Evolutionary conservation across 2,329 filamentous ascomycete genomes (phyloP), one percentile per base, ranked within the genome.

Genomic region (Cordyceps sp.): DNA sequence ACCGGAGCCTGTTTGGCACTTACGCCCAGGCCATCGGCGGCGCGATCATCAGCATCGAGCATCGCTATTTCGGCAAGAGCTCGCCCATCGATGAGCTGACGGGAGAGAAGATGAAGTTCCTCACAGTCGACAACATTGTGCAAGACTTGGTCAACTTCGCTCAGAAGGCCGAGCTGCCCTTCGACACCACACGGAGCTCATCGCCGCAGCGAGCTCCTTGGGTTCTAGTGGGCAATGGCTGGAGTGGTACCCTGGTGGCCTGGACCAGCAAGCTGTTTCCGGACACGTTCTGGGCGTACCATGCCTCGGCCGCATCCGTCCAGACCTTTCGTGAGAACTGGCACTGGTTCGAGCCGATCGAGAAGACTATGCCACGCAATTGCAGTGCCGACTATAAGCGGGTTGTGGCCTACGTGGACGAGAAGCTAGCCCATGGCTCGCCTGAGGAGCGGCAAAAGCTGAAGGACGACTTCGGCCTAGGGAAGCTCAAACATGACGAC

Each of bases 141-240:
- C 78, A 78, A 6, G 83, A 92, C 46, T 68, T 75, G 33, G 74
- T 72, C 10, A 85, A 79, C 51, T 88, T 90, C 52, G 78, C 81
- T 0, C 55, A 70, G 34, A 68, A 85, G 38, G 63, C 83, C 32
- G 60, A 69, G 26, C 82, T 83, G 36, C 60, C 69, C 1, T 80
- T 80, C 1, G 55, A 84, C 15, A 55, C 84, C 29, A 78, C 66
- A 12, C 12, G 17, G 4, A 10, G 15, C 16, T 30, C 28, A 5
- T 13, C 10, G 2, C 69, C 79, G 1, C 60, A 69, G 3, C 65
- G 63, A 14, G 74, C 71, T 0, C 68, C 82, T 0, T 86, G 77
- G 58, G 73, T 88, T 35, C 71, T 69, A 0, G 84, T 85, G 37
- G 83, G 83, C 5, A 81, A 81, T 6, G 83, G 77, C 0, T 90